Evolutionary conservation across 2,329 filamentous ascomycete species (phyloP).

Genomic region (Verticillium tricorpus): DNA sequence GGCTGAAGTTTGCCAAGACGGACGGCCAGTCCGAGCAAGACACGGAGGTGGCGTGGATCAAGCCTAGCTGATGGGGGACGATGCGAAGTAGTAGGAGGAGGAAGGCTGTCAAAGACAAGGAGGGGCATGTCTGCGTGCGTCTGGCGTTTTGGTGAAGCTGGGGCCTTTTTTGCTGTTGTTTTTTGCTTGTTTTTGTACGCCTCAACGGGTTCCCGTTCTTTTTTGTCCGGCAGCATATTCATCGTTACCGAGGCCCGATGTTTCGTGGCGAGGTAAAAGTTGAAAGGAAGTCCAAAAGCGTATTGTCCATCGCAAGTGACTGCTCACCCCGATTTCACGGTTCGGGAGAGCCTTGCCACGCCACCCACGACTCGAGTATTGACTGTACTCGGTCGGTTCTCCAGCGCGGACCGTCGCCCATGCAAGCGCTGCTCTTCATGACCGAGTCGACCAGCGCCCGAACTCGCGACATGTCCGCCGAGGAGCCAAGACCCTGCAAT

Average conservation of each 20-base stretch:
- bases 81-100: no score
- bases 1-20: slow-evolving; percentile 14
- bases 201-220: neutral
- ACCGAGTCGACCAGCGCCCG: neutral
- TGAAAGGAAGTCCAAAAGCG: neutral
- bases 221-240: neutral
- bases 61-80: neutral
- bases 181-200: neutral
- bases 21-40: neutral
- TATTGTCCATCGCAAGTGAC: neutral
- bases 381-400: neutral
- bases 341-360: neutral
- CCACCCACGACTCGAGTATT: neutral
- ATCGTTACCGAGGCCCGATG: neutral
- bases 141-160: neutral
- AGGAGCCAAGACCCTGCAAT: neutral
- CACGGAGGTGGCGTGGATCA: slow-evolving; percentile 6
- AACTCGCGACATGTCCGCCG: neutral
- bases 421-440: neutral
- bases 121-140: neutral
- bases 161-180: neutral
- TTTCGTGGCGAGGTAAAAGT: neutral
- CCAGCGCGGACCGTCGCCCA: slow-evolving; percentile 2
- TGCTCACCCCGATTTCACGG: neutral
- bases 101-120: neutral